Evolutionary conservation across 2,329 filamentous ascomycete genomes (phyloP).

Genomic region (Nothophaeocryptopus gaeumannii): DNA sequence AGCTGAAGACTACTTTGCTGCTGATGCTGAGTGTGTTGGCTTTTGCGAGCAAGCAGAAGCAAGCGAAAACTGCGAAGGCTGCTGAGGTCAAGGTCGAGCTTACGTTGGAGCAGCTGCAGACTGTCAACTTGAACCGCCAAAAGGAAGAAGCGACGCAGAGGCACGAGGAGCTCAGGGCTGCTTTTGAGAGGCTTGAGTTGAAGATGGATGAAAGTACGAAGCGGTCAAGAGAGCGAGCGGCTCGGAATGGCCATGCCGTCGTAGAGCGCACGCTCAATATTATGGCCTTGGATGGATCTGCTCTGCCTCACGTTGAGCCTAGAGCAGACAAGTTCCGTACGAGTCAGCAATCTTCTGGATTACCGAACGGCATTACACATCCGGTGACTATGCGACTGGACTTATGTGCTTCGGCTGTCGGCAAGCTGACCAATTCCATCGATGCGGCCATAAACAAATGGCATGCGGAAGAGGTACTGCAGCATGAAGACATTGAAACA

Average conservation of each 20-base stretch:
- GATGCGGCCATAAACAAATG: constrained; percentile 8
- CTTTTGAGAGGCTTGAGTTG: constrained; percentile 3
- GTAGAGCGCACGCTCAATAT: background rate
- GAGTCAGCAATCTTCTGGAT: no score
- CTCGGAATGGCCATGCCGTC: no score
- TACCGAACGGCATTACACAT: background rate
- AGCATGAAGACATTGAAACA: background rate
- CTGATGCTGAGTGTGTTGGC: constrained; percentile 21
- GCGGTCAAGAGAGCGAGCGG: no score
- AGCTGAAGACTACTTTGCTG: constrained; percentile 19
- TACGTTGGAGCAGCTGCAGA: constrained; percentile 14
- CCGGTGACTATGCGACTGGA: background rate
- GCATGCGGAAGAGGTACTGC: background rate
- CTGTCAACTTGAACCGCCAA: constrained; percentile 14
- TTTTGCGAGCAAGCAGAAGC: constrained; percentile 7
- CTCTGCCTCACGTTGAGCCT: no score
- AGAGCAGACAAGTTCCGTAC: no score
- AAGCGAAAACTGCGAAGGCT: background rate
- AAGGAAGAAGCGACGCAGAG: constrained; percentile 14
- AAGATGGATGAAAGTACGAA: background rate
- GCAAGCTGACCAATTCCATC: constrained; percentile 4
- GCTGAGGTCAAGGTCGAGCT: background rate
- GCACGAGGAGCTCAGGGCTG: constrained; percentile 12
- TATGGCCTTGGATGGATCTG: background rate
- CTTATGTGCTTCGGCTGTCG: constrained; percentile 4